Percentiles rank a stretch among this genome's conserved stretches.
phyloP scores from a whole-genome alignment of 2,329 filamentous ascomycete genomes.

The Pestalotiopsis sp. region DNA sequence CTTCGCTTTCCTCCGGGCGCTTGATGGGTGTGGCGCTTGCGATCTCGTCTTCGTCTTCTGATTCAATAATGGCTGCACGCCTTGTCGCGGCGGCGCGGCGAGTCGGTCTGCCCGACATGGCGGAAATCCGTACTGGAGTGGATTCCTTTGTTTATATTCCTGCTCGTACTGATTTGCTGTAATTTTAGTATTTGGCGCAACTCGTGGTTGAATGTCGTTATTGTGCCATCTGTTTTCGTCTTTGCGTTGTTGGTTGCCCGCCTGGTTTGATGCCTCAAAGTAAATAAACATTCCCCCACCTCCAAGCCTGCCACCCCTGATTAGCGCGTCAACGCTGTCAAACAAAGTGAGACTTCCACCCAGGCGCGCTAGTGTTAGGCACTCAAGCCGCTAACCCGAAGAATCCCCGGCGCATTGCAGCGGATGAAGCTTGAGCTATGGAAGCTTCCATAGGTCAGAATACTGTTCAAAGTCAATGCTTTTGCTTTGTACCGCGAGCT shows the following conservation, averaged over 20 bases:
- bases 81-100: constrained; percentile 54
- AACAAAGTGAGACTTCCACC: neutral
- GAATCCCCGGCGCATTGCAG: constrained; percentile 10
- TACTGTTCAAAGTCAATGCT: neutral
- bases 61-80: constrained; percentile 74
- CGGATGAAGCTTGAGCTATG: neutral
- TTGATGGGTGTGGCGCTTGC: constrained; percentile 51
- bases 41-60: constrained; percentile 72
- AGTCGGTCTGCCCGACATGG: constrained; percentile 36
- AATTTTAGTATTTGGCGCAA: neutral
- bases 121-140: neutral
- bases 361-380: neutral
- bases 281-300: constrained; percentile 12
- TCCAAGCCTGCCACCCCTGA: neutral
- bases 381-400: neutral
- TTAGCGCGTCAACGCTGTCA: constrained; percentile 11
- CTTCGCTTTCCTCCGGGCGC: constrained; percentile 63
- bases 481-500: neutral
- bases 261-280: constrained; percentile 6
- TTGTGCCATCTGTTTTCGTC: neutral
- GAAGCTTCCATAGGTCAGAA: neutral
- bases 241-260: neutral
- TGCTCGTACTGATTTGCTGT: neutral
- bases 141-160: neutral
- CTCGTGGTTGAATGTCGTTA: neutral